Evolutionary conservation across 495 filamentous ascomycete species (phyloP), one percentile per base, ranked within the genome.

Genomic region (Annulohypoxylon maeteangense): DNA sequence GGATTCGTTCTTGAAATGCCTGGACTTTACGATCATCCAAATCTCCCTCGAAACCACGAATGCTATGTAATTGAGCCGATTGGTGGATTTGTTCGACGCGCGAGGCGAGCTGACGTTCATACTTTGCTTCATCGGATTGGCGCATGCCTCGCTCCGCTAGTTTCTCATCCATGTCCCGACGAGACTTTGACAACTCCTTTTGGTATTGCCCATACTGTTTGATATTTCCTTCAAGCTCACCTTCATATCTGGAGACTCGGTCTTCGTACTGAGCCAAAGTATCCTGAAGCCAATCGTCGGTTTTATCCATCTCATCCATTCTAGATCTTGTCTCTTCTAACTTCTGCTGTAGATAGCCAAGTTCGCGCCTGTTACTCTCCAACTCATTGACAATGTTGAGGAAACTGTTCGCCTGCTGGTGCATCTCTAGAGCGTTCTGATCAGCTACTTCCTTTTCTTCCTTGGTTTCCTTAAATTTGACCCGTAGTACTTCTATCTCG

Each of bases 261-360:
- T 92, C 86, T 72, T 93, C 90, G 78, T 97, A 97, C 73, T 95
- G 86, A 31, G 91, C 89, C n/a, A 97, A 81, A 62, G 89, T 90
- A 8, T 87, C 87, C 63, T 90, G 84, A 8, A 99, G 84, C 81
- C 89, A 90, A 57, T 92, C 88, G 74, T 98, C 94, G 1, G 91
- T 83, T 23, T 97, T 93, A 20, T 86, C 81, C 64, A 94, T 86
- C 77, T 94, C 89, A 48, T 91, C 85, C 18, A 98, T 85, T 62
- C 90, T 89, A 36, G 83, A 76, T 66, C 87, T 87, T 63, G 97
- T 82, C 62, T 91, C 90, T 18, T 90, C 81, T 23, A 95, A 87
- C 20, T 88, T 92, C 7, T 90, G 79, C 48, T 80, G 75, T 16
- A 79, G 74, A 76, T 81, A 72, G n/a, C 79, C 73, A n/a, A 89